These are phyloP conservation scores for Reticulascus tulasneorum DNA, from an alignment of 2,329 filamentous ascomycete genomes.

Conservation along the genomic window DNA sequence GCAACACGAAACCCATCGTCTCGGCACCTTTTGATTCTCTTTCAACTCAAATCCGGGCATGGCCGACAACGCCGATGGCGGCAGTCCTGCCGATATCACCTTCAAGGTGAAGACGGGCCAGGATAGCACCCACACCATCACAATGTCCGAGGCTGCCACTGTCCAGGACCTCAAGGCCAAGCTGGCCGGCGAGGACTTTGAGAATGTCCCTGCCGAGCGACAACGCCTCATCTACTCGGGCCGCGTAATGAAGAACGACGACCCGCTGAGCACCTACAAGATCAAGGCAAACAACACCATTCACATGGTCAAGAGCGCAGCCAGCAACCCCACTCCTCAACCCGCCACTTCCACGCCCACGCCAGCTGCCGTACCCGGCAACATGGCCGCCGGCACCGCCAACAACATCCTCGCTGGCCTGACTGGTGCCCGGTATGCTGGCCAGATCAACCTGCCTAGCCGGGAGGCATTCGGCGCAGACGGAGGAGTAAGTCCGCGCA, in stretches of 20 bases:
- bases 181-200: conserved; percentile 74
- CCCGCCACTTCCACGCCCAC: conserved; percentile 36
- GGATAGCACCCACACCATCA: conserved; percentile 79
- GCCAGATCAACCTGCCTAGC: conserved; percentile 82
- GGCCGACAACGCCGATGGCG: conserved; percentile 60
- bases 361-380: conserved; percentile 60
- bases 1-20: not conserved
- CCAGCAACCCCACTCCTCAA: conserved; percentile 65
- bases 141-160: conserved; percentile 70
- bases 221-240: conserved; percentile 98
- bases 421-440: conserved; percentile 90
- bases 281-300: conserved; percentile 95
- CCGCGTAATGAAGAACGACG: conserved; percentile 91
- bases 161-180: conserved; percentile 87
- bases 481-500: conserved; percentile 68
- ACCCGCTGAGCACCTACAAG: conserved; percentile 81
- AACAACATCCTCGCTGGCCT: conserved; percentile 88
- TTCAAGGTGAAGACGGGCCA: conserved; percentile 98
- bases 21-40: not conserved
- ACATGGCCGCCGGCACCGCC: conserved; percentile 77
- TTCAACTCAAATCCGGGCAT: conserved; percentile 34
- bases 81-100: conserved; percentile 73
- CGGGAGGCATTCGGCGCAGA: conserved; percentile 90
- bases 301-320: conserved; percentile 93
- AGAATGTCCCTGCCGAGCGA: conserved; percentile 80